Evolutionary conservation across 306 rosid genomes (phyloP).

Genomic region (Dalbergia oliveri): DNA sequence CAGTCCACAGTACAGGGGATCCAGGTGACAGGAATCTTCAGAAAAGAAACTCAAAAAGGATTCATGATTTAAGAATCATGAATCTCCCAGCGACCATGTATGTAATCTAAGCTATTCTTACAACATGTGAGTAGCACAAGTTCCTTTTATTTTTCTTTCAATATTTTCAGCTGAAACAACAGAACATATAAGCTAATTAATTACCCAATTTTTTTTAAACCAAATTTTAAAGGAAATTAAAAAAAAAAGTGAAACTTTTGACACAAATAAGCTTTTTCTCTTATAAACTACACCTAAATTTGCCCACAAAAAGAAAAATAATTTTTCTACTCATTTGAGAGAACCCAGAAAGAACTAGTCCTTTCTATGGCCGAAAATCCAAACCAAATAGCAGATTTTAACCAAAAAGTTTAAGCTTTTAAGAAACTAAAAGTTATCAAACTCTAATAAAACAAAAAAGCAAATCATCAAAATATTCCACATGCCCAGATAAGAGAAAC

Average conservation of each 20-base stretch:
- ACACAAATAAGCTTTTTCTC: not conserved
- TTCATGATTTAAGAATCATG: not conserved
- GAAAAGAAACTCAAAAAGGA: not conserved
- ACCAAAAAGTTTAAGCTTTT: not conserved
- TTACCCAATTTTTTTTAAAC: not conserved
- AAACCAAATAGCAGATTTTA: conserved; percentile 11
- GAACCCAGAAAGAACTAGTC: conserved; percentile 27
- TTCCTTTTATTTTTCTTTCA: not conserved
- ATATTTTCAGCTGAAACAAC: conserved; percentile 5
- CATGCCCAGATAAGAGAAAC: not conserved
- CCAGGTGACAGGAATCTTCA: conserved; percentile 22
- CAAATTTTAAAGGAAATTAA: not conserved
- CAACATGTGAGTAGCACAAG: not conserved
- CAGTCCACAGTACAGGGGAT: conserved; percentile 1
- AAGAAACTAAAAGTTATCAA: not conserved
- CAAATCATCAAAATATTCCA: conserved; percentile 15
- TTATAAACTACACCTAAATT: conserved; percentile 29
- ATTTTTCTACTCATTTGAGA: not conserved
- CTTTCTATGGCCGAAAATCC: not conserved
- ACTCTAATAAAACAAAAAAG: not conserved
- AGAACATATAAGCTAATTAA: not conserved
- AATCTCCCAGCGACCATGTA: not conserved
- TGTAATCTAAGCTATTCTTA: not conserved
- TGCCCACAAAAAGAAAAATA: not conserved
- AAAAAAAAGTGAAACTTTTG: not conserved